Conservation (phyloP, 352 stramenopile species). For the Globisporangium apiculatum region DNA sequence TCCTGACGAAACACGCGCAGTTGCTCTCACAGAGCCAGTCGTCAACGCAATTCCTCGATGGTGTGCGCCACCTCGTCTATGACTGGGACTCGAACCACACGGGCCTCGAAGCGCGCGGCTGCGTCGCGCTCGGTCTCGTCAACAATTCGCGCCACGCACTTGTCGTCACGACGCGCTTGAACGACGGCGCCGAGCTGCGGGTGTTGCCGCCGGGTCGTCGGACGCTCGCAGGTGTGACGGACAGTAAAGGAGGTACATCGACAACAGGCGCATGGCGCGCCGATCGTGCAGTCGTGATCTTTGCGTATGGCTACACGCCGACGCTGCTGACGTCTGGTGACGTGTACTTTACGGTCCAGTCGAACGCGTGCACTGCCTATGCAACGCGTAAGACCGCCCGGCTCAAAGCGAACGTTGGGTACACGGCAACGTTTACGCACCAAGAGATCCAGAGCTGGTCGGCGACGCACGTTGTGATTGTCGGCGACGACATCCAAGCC, state of each 20-base stretch:
- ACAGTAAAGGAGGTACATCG: conserved; percentile 6
- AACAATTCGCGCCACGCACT: conserved; percentile 79
- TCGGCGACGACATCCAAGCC: conserved; percentile 72
- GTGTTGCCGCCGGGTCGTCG: conserved; percentile 53
- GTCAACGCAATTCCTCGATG: conserved; percentile 44
- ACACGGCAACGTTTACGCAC: conserved; percentile 77
- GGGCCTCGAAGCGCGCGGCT: conserved; percentile 66
- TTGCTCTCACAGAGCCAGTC: conserved; percentile 37
- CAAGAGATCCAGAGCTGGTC: conserved; percentile 79
- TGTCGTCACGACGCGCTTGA: conserved; percentile 57
- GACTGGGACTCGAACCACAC: conserved; percentile 86
- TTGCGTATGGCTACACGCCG: conserved; percentile 82
- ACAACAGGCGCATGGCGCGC: conserved; percentile 37
- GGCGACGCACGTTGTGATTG: conserved; percentile 72
- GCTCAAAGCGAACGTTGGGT: conserved; percentile 66
- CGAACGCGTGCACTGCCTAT: conserved; percentile 78
- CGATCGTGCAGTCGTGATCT: conserved; percentile 66
- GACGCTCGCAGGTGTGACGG: conserved; percentile 42
- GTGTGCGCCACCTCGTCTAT: conserved; percentile 73
- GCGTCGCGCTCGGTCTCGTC: conserved; percentile 61
- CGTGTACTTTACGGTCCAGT: conserved; percentile 79
- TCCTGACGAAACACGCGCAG: conserved; percentile 64
- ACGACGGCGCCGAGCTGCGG: conserved; percentile 67
- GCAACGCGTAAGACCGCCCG: conserved; percentile 74
- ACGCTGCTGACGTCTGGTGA: conserved; percentile 77